Evolutionary conservation across 1,284 basidiomycete species (phyloP), one percentile per base, ranked within the genome.

Genomic region (Schizophyllum amplum): DNA sequence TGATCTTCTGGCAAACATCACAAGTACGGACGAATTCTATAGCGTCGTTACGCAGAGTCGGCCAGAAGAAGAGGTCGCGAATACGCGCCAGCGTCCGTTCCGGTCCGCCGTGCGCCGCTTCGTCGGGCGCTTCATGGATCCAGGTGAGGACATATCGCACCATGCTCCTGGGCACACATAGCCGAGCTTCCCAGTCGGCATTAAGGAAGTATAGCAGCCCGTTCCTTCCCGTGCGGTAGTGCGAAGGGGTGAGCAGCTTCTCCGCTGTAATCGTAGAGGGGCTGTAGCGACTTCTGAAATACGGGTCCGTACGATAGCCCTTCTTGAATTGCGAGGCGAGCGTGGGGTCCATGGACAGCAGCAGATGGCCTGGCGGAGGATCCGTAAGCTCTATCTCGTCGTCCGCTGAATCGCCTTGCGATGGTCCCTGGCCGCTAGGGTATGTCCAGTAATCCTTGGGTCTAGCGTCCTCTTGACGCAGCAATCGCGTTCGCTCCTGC

Each of bases 1-100:
- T 76, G 27, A 64, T 68, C 48, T 73, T 70, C 54, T 73, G 70
- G 60, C 76, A 79, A 2, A 69, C 60, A 27, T 71, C 69, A 59
- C 77, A 78, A 0, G 66, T 63, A 11, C 47, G 24, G 17, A 62
- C 59, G 57, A 65, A 74, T 17, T 52, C 21, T 11, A 62, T 58
- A 5, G 71, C 62, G 53, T 70, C 66, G n/a, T 57, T 47, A 1
- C 56, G 59, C 69, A 74, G 69, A 4, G 49, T 33, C 2, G 69
- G 71, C 74, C 73, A 76, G 56, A 65, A 73, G 55, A 59, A 59
- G 5, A 53, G 24, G n/a, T 53, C 47, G 2, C 48, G 2, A 2
- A 59, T 25, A 1, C 58, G 46, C 9, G n/a, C 17, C 15, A 48
- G 13, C 13, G 56, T 51, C 24, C 56, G 55, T 1, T n/a, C 20